Evolutionary conservation across 2,329 filamentous ascomycete genomes (phyloP), one percentile per base, ranked within the genome.

Genomic region (Rhynchosporium agropyri): DNA sequence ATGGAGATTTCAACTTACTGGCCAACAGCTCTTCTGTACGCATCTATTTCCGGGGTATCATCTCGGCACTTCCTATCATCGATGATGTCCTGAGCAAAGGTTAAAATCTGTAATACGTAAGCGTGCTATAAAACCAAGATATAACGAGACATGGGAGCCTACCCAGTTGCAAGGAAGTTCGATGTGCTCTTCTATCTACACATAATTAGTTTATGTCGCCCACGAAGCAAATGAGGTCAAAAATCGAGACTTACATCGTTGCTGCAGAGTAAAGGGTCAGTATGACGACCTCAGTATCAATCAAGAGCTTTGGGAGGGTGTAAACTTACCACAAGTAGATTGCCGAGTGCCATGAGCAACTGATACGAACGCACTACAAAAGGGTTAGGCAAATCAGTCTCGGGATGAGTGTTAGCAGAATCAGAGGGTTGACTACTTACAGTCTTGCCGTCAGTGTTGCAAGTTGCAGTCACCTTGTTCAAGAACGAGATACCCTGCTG

Each of bases 121-220:
- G 36, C 5, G 3, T 3, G 26, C n/a, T 40, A 33, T 36, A 38
- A 1, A 40, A 20, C 13, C 40, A 9, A 3, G 36, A 46, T 28
- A 26, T 42, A 4, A 5, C 7, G 33, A 4, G 2, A 33, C 7
- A 42, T 38, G 4, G 5, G 33, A 36, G 15, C 51, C 40, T 54
- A 54, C 51, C 51, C 51, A 54, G 20, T 54, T 54, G 51, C 51
- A 54, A 29, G 51, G 51, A 4, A 38, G 3, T 10, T 40, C n/a
- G 5, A 54, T 4, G n/a, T 10, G 36, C 3, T 54, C 33, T 0
- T 54, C 9, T 3, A 20, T 10, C 51, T 54, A 42, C 13, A 5
- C 2, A 8, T 28, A 15, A 13, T 54, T 15, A 54, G 20, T 42
- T 7, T 28, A n/a, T 46, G 43, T 20, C n/a, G n/a, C 43, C 1